phyloP scores from a whole-genome alignment of 352 stramenopile species.

The Phytophthora uliginosa region DNA sequence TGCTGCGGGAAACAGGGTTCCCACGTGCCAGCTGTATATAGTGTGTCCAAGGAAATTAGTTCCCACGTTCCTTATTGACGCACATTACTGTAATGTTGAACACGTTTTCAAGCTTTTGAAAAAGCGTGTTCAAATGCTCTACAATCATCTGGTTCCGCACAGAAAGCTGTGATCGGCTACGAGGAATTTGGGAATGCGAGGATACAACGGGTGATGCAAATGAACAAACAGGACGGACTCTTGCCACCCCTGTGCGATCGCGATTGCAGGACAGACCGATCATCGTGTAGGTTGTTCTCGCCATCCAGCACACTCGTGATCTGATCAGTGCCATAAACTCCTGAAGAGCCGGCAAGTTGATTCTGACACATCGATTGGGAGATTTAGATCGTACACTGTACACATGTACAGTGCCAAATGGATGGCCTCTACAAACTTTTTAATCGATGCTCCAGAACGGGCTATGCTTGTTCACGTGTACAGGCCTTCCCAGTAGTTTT shows the following conservation, averaged over 20 bases:
- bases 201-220: not conserved
- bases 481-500: too few relatives aligned
- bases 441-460: not conserved
- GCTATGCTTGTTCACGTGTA: not conserved
- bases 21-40: too few relatives aligned
- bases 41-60: too few relatives aligned
- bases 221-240: not conserved
- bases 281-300: not conserved
- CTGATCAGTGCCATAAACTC: too few relatives aligned
- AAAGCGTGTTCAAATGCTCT: not conserved
- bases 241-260: not conserved
- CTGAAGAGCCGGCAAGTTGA: not conserved
- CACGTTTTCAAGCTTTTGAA: too few relatives aligned
- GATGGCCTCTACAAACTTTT: not conserved
- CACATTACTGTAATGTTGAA: too few relatives aligned
- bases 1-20: too few relatives aligned
- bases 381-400: not conserved
- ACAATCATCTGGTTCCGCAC: not conserved
- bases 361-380: not conserved
- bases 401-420: not conserved
- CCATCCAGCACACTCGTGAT: not conserved
- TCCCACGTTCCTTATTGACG: too few relatives aligned
- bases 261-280: not conserved
- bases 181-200: not conserved
- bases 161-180: not conserved